Base-by-base conservation (phyloP, 768 basidiomycete genomes). In the Leccinum boreale region DNA sequence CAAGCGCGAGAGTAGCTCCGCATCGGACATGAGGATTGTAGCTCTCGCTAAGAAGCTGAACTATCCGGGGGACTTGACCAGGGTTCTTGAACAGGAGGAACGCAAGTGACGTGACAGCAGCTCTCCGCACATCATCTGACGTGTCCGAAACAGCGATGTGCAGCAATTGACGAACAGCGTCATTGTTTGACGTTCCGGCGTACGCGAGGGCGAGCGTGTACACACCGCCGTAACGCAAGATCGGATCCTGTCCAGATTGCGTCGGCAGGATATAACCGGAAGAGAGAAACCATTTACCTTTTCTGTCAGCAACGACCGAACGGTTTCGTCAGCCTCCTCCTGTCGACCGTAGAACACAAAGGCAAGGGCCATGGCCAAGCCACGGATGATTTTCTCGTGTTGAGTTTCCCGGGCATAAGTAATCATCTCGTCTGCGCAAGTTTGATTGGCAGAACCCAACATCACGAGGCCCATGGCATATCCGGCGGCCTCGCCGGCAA, bases 21-120 rank as follows among this genome's bases (percentile, higher is more conserved):
- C 96, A 98, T 45, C 97, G 85, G 23, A 99, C 97, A 70, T 98
- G 96, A 14, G 97, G 97, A 70, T 98, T 99, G 74, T 99, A 99
- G 66, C 94, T 96, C 78, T 99, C 97, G 62, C 92, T 94, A 52
- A 99, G 78, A 15, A 99, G 82, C 70, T 99, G 97, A 6, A 99
- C 97, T 58, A 98, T 92, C 47, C 97, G 82, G 19, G 97, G 97
- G 2, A 99, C 95, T 77, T 98, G 95, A 12, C 85, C 83, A 12
- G 97, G 95, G 71, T 91, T 97, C 76, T 98, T 94, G 84, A 96
- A 99, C 28, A 99, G 82, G 56, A 99, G 78, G 79, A 99, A 98
- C 0, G 97, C 94, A 44, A 99, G 82, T 12, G 92, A 87, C 12
- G 94, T 98, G 48, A 99, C 97, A 36, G 97, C 97, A 6, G 97